Evolutionary conservation across 2,329 filamentous ascomycete genomes (phyloP), one percentile per base, ranked within the genome.

Genomic region (Trichophyton benhamiae): DNA sequence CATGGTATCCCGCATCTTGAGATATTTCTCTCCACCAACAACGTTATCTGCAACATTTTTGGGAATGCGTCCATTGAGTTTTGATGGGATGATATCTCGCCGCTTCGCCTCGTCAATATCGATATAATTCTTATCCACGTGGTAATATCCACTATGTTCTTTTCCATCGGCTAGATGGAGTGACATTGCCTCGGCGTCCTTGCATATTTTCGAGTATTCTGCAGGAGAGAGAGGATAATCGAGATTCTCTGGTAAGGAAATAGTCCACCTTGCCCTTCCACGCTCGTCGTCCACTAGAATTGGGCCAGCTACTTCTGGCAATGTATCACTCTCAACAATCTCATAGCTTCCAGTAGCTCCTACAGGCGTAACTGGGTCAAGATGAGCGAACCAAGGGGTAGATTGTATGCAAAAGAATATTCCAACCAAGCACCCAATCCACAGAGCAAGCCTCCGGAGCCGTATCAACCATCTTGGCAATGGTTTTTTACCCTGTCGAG

Each of bases 311-410:
- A 88, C 84, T 30, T 86, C 80, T 0, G 88, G 88, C n/a, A 90
- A 72, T 48, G 78, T 77, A 63, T 84, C 81, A 63, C 83, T 83
- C 42, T 80, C 82, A 6, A 88, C 33, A 13, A 55, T 55, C 99
- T 97, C 71, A 92, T 99, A 58, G 94, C 94, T 5, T 94, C 90
- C 1, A 94, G 99, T 72, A 82, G 99, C 17, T 81, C 99, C 57
- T 95, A 89, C 46, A 94, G 99, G 77, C 94, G 94, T 77, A 94
- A 99, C 76, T 94, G 94, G 59, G 86, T 95, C 38, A 94, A 99
- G 17, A 70, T 69, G 44, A 66, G 71, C 58, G 17, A 30, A 36
- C 27, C 25, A 36, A 9, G 27, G 27, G 2, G 15, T 33, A 9
- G 52, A 55, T 17, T 27, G 25, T 55, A 55, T 17, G 27, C 52